Evolutionary conservation across 2,329 filamentous ascomycete genomes (phyloP).

Genomic region (Penicillium sp.): DNA sequence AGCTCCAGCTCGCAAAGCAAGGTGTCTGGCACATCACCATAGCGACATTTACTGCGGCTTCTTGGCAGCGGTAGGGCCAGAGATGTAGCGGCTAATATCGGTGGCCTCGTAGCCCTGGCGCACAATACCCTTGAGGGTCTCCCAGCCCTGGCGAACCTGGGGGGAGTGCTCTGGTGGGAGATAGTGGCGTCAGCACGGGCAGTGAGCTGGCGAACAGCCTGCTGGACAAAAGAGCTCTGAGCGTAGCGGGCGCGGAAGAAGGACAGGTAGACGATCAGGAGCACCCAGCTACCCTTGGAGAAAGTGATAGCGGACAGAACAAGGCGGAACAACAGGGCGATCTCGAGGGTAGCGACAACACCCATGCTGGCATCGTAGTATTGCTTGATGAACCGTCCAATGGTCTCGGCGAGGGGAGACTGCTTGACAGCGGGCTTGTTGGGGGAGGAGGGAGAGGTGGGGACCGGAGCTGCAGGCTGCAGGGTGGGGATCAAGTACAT

Average conservation of each 20-base stretch:
- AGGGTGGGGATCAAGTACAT: conserved; percentile 88
- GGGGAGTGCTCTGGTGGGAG: conserved; percentile 86
- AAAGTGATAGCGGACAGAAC: conserved; percentile 79
- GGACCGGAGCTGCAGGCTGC: conserved; percentile 59
- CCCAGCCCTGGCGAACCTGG: conserved; percentile 75
- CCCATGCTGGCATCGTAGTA: conserved; percentile 98
- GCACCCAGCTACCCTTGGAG: conserved; percentile 85
- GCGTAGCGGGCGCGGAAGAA: conserved; percentile 89
- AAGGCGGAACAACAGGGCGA: conserved; percentile 80
- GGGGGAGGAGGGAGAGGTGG: conserved; percentile 56
- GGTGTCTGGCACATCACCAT: conserved; percentile 2
- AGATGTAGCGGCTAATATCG: conserved; percentile 71
- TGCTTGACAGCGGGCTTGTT: conserved; percentile 46
- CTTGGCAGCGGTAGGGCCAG: conserved; percentile 47
- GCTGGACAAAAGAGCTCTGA: conserved; percentile 92
- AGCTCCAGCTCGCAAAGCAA: background rate
- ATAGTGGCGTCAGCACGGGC: conserved; percentile 77
- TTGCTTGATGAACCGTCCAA: conserved; percentile 92
- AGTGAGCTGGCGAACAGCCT: conserved; percentile 68
- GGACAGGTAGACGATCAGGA: conserved; percentile 78
- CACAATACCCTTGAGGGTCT: conserved; percentile 68
- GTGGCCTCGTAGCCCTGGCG: conserved; percentile 76
- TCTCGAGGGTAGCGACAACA: conserved; percentile 83
- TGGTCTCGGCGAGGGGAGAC: conserved; percentile 72
- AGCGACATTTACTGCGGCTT: conserved; percentile 47